Percentiles rank a stretch among this genome's conserved stretches.
Conservation (phyloP, 2,329 filamentous ascomycete species). For the Pseudocercospora pini-densiflorae region DNA sequence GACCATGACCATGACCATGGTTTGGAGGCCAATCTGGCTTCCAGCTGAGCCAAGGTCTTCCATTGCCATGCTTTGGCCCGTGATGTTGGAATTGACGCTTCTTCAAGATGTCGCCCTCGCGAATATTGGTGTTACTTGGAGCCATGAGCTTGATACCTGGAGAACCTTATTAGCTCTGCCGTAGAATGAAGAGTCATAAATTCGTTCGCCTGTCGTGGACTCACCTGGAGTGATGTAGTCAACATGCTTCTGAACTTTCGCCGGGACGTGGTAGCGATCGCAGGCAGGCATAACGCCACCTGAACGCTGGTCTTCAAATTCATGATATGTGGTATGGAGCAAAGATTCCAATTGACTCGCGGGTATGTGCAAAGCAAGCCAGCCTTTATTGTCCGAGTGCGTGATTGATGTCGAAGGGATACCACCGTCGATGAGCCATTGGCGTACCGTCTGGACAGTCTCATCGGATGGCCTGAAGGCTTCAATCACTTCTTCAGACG, state of each 20-base stretch:
- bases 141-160: conserved; percentile 47
- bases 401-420: conserved; percentile 50
- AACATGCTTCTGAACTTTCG: conserved; percentile 52
- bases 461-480: conserved; percentile 45
- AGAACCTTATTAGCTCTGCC: no score
- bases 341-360: conserved; percentile 44
- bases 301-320: conserved; percentile 35
- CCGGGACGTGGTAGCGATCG: conserved; percentile 44
- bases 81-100: neutral
- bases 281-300: conserved; percentile 43
- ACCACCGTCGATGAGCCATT: conserved; percentile 60
- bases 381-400: conserved; percentile 53
- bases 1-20: neutral
- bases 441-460: conserved; percentile 50
- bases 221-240: conserved; percentile 60
- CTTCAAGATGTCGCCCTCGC: neutral
- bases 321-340: conserved; percentile 46
- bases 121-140: neutral
- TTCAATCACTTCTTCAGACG: conserved; percentile 43
- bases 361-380: conserved; percentile 47
- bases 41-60: no score
- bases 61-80: neutral
- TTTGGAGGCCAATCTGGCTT: no score
- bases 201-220: no score
- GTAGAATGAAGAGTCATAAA: no score